phyloP scores from a whole-genome alignment of 1,139 yeast species.

The Sugiyamaella castrensis region DNA sequence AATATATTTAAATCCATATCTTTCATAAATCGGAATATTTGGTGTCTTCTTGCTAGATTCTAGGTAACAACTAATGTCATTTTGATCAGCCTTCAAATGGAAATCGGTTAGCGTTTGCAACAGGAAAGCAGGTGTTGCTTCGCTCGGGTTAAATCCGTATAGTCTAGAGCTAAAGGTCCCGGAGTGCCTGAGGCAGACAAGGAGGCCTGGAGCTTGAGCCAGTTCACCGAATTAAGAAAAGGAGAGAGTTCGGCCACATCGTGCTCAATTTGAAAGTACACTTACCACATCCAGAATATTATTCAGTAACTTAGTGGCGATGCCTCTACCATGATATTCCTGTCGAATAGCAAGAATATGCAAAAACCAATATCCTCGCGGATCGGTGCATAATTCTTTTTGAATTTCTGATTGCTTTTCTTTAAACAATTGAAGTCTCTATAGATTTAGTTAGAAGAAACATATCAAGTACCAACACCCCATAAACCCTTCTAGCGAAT shows the following conservation, averaged over 20 bases:
- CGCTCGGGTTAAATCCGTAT: too few species aligned
- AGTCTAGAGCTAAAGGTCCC: too few species aligned
- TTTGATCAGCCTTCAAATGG: slow-evolving; percentile 1
- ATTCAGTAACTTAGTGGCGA: background rate
- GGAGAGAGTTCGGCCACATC: too few species aligned
- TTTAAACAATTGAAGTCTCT: background rate
- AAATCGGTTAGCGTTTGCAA: too few species aligned
- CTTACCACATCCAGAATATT: slow-evolving; percentile 5
- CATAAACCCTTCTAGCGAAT: background rate
- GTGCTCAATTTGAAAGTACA: too few species aligned
- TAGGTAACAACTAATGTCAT: slow-evolving; percentile 1
- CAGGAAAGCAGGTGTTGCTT: too few species aligned
- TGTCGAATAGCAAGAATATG: slow-evolving; percentile 7
- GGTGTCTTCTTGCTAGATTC: slow-evolving; percentile 8
- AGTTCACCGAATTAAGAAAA: too few species aligned
- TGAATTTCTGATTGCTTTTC: background rate
- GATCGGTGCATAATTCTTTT: slow-evolving; percentile 1
- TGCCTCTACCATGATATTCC: slow-evolving; percentile 8
- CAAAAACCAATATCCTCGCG: slow-evolving; percentile 6
- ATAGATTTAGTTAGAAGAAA: background rate
- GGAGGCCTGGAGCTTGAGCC: too few species aligned
- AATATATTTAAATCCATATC: slow-evolving; percentile 7
- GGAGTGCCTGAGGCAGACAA: too few species aligned
- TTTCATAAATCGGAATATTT: slow-evolving; percentile 7
- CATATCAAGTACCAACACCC: too few species aligned